phyloP scores from a whole-genome alignment of 192 early-diverging fungal species.

The Lobosporangium transversale region DNA sequence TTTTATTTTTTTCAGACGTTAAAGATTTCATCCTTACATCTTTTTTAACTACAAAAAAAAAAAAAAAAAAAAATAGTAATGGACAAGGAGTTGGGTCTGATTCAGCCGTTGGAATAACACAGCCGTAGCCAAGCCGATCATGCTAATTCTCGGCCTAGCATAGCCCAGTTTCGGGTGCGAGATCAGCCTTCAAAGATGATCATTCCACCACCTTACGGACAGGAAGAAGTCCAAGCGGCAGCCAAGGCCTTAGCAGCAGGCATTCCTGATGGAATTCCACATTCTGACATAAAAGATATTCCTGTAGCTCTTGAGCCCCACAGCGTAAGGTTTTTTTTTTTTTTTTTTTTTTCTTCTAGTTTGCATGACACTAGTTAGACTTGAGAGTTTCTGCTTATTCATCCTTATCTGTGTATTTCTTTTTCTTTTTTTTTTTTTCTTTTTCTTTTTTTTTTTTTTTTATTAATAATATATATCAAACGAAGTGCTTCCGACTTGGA shows the following conservation, averaged over 20 bases:
- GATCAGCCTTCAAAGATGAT: slow-evolving; percentile 42
- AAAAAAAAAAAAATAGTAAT: too few relatives aligned
- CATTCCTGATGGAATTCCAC: slow-evolving; percentile 41
- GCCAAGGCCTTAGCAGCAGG: slow-evolving; percentile 37
- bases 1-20: neutral
- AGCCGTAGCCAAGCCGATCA: slow-evolving; percentile 10
- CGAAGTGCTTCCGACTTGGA: slow-evolving; percentile 30
- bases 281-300: neutral
- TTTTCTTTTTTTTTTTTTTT: neutral
- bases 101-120: neutral
- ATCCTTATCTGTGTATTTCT: too few relatives aligned
- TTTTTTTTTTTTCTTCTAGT: too few relatives aligned
- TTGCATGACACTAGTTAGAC: too few relatives aligned
- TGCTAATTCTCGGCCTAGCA: slow-evolving; percentile 32
- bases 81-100: neutral
- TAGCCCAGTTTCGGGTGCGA: slow-evolving; percentile 24
- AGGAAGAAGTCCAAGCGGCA: slow-evolving; percentile 27
- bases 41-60: too few relatives aligned
- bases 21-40: neutral
- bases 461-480: neutral
- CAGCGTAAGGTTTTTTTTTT: neutral
- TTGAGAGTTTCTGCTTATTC: too few relatives aligned
- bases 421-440: neutral
- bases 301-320: slow-evolving; percentile 1
- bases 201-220: slow-evolving; percentile 40